These are phyloP conservation scores for Xanthoparmelia taractica DNA, from an alignment of 495 filamentous ascomycete species.

Conservation along the genomic window DNA sequence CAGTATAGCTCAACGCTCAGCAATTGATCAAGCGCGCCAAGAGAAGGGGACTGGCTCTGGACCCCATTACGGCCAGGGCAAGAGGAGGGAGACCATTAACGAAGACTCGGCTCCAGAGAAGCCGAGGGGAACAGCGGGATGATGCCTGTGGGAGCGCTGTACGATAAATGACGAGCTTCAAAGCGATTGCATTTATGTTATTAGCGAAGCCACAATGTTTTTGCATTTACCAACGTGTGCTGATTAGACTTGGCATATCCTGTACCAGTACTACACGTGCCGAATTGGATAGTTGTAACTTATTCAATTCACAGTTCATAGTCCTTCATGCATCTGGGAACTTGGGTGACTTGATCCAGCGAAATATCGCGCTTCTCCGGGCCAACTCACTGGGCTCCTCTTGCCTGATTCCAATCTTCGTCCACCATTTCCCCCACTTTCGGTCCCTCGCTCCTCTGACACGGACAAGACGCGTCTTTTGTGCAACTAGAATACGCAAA, in stretches of 20 bases:
- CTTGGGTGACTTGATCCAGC: too few relatives aligned
- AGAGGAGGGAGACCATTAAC: slow-evolving; percentile 39
- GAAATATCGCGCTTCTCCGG: not conserved
- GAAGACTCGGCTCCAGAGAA: slow-evolving; percentile 43
- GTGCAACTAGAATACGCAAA: not conserved
- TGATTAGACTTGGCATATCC: slow-evolving; percentile 3
- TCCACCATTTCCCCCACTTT: not conserved
- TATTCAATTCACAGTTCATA: not conserved
- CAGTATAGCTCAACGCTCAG: slow-evolving; percentile 72
- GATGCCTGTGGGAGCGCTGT: slow-evolving; percentile 13
- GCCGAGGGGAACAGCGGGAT: slow-evolving; percentile 31
- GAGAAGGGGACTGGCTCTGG: slow-evolving; percentile 55
- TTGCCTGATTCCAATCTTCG: not conserved
- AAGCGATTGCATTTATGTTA: slow-evolving; percentile 17
- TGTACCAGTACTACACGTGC: slow-evolving; percentile 7
- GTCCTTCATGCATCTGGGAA: too few relatives aligned
- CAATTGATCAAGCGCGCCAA: slow-evolving; percentile 74
- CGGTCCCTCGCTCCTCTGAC: not conserved
- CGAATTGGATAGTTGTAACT: slow-evolving; percentile 10
- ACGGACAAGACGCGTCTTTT: not conserved
- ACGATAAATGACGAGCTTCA: slow-evolving; percentile 24
- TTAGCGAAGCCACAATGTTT: slow-evolving; percentile 21
- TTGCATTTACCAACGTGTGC: too few relatives aligned
- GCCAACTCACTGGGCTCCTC: not conserved
- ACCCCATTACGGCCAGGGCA: slow-evolving; percentile 38